Evolutionary conservation across 148 eudicot species (phyloP).

Genomic region (Simmondsia chinensis): DNA sequence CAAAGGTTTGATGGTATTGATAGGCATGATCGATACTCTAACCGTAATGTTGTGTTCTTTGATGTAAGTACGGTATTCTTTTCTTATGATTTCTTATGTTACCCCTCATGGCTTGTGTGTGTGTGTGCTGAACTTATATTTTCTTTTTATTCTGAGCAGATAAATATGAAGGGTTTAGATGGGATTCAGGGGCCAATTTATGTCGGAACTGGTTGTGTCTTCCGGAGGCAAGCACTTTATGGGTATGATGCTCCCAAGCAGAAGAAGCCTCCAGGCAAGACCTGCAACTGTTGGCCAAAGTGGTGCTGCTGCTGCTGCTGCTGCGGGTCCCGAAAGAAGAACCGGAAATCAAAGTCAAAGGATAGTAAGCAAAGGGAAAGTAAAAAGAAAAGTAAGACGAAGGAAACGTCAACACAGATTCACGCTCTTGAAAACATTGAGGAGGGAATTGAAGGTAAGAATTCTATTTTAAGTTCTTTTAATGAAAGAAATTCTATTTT

Average conservation of each 20-base stretch:
- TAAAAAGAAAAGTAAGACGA: slow-evolving; percentile 53
- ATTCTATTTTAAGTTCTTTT: background rate
- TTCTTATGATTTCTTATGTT: background rate
- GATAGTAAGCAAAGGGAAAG: slow-evolving; percentile 34
- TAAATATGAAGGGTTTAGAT: slow-evolving; percentile 89
- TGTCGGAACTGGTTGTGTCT: slow-evolving; percentile 85
- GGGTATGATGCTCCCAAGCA: slow-evolving; percentile 83
- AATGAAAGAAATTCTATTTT: too few species aligned
- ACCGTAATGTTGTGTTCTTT: slow-evolving; percentile 86
- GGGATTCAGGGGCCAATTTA: slow-evolving; percentile 95
- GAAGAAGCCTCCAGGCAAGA: slow-evolving; percentile 67
- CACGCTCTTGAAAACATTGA: slow-evolving; percentile 94
- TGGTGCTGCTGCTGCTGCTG: slow-evolving; percentile 70
- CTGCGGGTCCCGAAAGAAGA: slow-evolving; percentile 47
- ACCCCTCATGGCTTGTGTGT: too few species aligned
- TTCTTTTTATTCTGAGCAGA: slow-evolving; percentile 25
- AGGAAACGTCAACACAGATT: slow-evolving; percentile 69
- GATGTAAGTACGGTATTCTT: slow-evolving; percentile 46
- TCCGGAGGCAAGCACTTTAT: slow-evolving; percentile 83
- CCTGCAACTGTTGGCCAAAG: slow-evolving; percentile 85
- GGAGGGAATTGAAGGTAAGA: slow-evolving; percentile 92
- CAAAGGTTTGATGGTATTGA: slow-evolving; percentile 97
- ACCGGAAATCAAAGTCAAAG: slow-evolving; percentile 49
- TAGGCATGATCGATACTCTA: slow-evolving; percentile 89
- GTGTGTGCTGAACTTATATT: background rate